A percentile compares a stretch with the other conserved stretches of the same genome.
Evolutionary conservation across 1,284 basidiomycete genomes (phyloP).

Genomic region (Sparassis latifolia): DNA sequence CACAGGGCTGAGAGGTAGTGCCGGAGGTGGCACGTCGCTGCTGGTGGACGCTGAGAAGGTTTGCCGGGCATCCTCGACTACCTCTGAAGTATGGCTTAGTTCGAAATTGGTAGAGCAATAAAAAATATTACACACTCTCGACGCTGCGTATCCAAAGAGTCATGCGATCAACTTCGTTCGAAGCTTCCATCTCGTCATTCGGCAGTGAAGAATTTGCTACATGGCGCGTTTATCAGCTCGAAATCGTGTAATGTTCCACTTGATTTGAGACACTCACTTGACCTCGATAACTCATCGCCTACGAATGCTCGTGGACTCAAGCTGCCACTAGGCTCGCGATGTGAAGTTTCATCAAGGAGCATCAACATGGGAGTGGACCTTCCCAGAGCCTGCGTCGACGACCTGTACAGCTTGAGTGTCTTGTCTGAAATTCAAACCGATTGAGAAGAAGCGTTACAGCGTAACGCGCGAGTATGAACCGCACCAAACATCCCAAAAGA

Average conservation of each 20-base stretch:
- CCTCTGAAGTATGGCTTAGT: conserved; percentile 38
- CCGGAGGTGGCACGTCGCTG: conserved; percentile 39
- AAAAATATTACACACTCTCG: conserved; percentile 50
- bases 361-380: too few species aligned
- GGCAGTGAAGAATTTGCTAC: conserved; percentile 43
- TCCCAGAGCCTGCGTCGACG: conserved; percentile 33
- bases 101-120: conserved; percentile 1
- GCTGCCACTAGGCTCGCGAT: conserved; percentile 11
- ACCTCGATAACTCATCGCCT: conserved; percentile 28
- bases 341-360: too few species aligned
- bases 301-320: conserved; percentile 35
- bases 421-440: conserved; percentile 34
- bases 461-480: too few species aligned
- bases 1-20: conserved; percentile 55
- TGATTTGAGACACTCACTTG: too few species aligned
- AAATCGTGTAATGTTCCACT: neutral
- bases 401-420: conserved; percentile 48
- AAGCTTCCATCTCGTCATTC: conserved; percentile 43
- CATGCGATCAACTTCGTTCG: conserved; percentile 60
- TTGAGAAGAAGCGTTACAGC: too few species aligned
- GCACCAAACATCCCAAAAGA: conserved; percentile 51
- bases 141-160: conserved; percentile 72
- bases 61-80: conserved; percentile 69
- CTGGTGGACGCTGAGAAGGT: conserved; percentile 53
- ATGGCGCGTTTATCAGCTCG: neutral